Base-by-base conservation (phyloP, 805 yeast genomes). In the Debaryomyces tyrocola region DNA sequence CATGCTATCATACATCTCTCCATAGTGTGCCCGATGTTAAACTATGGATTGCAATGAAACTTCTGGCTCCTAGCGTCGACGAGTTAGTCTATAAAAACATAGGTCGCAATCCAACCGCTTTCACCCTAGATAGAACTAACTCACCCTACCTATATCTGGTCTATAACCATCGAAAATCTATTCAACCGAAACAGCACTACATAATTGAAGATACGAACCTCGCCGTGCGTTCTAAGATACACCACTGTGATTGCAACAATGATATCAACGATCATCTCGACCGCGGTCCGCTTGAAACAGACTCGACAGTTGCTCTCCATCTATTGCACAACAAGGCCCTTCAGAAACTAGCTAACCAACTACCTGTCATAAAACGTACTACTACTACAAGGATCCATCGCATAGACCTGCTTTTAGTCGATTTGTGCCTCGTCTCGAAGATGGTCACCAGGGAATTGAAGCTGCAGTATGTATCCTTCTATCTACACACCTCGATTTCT, bases 381-480 rank as follows among this genome's bases (percentile, higher is more conserved):
- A n/a, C 33, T 20, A 6, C 12, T 5, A 12, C 42, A 10, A 21
- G 42, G n/a, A 24, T 18, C 12, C 42, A 39, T 6, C 17, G 21
- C 11, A 27, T 39, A 20, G 42, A 39, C 35, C 20, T 24, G n/a
- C 42, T 39, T 12, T 12, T 39, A n/a, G 42, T 39, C 7, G 42
- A 39, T 12, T 18, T 39, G 20, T n/a, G 20, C 6, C 31, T 39
- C 4, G 29, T 39, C 10, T 21, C 42, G 14, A 39, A 28, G 17
- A 14, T 39, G 20, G 14, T 39, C 3, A 11, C 42, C 14, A 29
- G 21, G 3, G 42, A 39, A 6, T 14, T 39, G 11, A 14, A n/a
- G 6, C 29, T 20, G n/a, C 33, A 24, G 42, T 39, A 28, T 9
- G 42, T 39, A 39, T 8, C 20, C 7, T 24, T 27, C 4, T 12